Conservation (phyloP, 2,329 filamentous ascomycete genomes). For the Cladorrhinum sp. region DNA sequence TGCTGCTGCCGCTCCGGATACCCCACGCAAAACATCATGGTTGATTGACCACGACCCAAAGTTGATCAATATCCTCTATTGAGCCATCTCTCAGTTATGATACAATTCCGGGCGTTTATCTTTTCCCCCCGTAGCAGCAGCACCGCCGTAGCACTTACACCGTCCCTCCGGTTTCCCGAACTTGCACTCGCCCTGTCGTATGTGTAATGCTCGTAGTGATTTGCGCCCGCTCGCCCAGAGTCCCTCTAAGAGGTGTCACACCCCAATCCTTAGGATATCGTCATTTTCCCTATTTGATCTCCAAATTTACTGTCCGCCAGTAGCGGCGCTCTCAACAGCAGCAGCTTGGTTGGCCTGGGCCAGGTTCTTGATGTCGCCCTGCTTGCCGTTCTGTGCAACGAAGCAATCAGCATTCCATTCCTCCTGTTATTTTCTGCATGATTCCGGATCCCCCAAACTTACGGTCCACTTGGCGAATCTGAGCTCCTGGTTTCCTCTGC, state of each 20-base stretch:
- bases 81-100: constrained; percentile 1
- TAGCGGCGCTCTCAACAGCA: constrained; percentile 32
- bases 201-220: neutral
- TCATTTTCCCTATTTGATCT: constrained; percentile 1
- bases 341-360: constrained; percentile 51
- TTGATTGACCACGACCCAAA: neutral
- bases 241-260: neutral
- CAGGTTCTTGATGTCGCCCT: constrained; percentile 78
- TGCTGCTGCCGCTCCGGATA: neutral
- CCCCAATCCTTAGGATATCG: neutral
- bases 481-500: constrained; percentile 84
- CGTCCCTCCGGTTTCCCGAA: neutral
- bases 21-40: neutral
- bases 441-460: constrained; percentile 42
- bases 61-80: neutral
- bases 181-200: neutral
- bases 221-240: neutral
- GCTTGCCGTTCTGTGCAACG: constrained; percentile 82
- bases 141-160: neutral
- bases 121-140: neutral
- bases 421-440: neutral
- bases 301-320: constrained; percentile 14
- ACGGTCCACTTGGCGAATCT: constrained; percentile 96
- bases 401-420: constrained; percentile 28
- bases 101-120: neutral